A percentile compares a stretch with the other conserved stretches of the same genome.
phyloP scores from a whole-genome alignment of 2,329 filamentous ascomycete genomes.

The Plenodomus tracheiphilus region DNA sequence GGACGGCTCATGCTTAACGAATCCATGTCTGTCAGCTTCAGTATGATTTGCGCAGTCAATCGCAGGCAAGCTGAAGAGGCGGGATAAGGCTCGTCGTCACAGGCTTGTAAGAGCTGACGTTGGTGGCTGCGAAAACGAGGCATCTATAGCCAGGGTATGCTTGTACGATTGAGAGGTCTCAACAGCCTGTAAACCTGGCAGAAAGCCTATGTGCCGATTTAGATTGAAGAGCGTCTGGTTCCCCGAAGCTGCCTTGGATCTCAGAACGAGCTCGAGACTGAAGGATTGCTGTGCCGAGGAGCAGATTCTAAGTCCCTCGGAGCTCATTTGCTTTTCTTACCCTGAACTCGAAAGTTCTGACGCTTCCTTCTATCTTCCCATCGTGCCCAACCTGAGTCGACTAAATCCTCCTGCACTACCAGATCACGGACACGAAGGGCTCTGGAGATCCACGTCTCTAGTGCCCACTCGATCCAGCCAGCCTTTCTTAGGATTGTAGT shows the following conservation, averaged over 20 bases:
- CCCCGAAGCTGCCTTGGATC: neutral
- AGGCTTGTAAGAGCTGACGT: neutral
- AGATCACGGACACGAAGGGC: slow-evolving; percentile 79
- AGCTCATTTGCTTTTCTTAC: slow-evolving; percentile 30
- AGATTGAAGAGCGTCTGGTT: neutral
- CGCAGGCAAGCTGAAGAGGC: neutral
- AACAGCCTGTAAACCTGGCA: neutral
- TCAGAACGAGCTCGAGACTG: neutral
- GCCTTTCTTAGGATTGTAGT: slow-evolving; percentile 67
- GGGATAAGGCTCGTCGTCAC: neutral
- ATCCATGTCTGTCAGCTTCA: neutral
- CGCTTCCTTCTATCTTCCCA: slow-evolving; percentile 66
- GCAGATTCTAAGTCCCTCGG: neutral
- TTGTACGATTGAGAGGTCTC: neutral
- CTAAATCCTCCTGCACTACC: slow-evolving; percentile 83
- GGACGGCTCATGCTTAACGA: neutral
- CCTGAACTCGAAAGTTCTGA: slow-evolving; percentile 22
- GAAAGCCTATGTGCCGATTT: neutral
- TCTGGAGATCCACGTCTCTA: slow-evolving; percentile 67
- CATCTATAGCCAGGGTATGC: neutral
- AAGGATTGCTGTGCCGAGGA: no score
- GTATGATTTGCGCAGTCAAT: neutral
- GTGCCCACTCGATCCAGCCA: slow-evolving; percentile 72
- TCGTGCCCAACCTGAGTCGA: slow-evolving; percentile 90
- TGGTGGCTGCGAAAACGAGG: slow-evolving; percentile 1